These are phyloP conservation scores for Zasmidium cellare DNA, from an alignment of 2,329 filamentous ascomycete genomes.

Conservation along the genomic window DNA sequence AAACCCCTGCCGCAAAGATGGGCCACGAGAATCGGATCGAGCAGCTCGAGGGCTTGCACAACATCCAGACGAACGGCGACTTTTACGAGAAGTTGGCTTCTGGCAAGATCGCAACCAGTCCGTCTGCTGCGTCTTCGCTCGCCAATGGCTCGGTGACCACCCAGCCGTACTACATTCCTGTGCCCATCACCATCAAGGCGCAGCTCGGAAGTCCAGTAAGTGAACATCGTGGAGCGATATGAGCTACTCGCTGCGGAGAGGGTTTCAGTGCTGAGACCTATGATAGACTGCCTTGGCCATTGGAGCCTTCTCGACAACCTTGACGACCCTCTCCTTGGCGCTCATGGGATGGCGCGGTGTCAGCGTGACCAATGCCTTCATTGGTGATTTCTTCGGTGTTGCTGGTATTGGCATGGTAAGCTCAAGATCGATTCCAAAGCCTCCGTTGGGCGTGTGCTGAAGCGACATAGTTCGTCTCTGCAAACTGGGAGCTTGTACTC, in stretches of 20 bases:
- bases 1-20: too few relatives aligned
- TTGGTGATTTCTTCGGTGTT: constrained; percentile 57
- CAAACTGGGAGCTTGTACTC: constrained; percentile 56
- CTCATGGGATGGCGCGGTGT: constrained; percentile 58
- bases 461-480: constrained; percentile 41
- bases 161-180: constrained; percentile 29
- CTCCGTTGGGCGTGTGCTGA: neutral
- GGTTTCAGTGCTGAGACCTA: neutral
- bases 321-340: constrained; percentile 55
- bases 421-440: neutral
- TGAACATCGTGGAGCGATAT: neutral
- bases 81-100: constrained; percentile 30
- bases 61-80: constrained; percentile 27
- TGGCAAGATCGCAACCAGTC: constrained; percentile 24
- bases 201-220: constrained; percentile 29
- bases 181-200: constrained; percentile 34
- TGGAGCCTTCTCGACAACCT: constrained; percentile 55
- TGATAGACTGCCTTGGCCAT: constrained; percentile 50
- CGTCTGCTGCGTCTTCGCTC: constrained; percentile 17
- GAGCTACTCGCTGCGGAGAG: neutral
- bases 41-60: constrained; percentile 30
- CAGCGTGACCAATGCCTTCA: constrained; percentile 52
- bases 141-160: constrained; percentile 5
- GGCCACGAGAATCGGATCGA: constrained; percentile 27
- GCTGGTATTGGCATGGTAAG: constrained; percentile 52